phyloP scores from a whole-genome alignment of 1,284 basidiomycete species.

The Schizophyllum commune region DNA sequence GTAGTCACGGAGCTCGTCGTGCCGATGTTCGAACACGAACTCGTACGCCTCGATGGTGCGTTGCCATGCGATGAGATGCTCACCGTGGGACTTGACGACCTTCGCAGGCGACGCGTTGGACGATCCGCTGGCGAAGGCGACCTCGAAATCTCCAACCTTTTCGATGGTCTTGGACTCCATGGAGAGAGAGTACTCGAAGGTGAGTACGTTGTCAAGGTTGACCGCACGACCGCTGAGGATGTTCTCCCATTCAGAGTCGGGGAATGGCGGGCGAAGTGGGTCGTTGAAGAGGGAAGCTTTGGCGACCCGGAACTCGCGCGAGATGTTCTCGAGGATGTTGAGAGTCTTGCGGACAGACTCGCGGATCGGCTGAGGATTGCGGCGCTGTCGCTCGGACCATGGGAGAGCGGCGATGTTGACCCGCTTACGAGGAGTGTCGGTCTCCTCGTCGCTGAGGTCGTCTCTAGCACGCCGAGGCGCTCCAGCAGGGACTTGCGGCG shows the following conservation, averaged over 20 bases:
- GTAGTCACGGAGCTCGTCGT: constrained; percentile 3
- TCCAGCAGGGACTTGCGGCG: too few species aligned
- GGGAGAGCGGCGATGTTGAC: too few species aligned
- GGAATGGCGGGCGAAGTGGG: constrained; percentile 11
- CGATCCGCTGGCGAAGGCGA: constrained; percentile 1
- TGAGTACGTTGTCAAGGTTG: constrained; percentile 15
- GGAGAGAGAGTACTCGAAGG: constrained; percentile 10
- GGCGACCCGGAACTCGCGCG: not conserved
- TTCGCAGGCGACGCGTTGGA: constrained; percentile 1
- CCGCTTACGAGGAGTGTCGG: too few species aligned
- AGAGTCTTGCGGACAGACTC: not conserved
- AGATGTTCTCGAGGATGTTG: not conserved
- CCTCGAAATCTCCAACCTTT: constrained; percentile 1
- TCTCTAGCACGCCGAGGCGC: too few species aligned
- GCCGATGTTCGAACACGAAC: constrained; percentile 12
- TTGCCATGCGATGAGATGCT: constrained; percentile 8
- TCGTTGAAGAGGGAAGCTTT: constrained; percentile 5
- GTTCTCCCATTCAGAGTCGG: constrained; percentile 15
- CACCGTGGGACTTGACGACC: constrained; percentile 5
- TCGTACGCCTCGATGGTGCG: not conserved
- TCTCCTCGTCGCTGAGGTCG: too few species aligned
- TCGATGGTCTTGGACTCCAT: constrained; percentile 6
- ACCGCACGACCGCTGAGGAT: constrained; percentile 8
- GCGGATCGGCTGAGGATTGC: too few species aligned
- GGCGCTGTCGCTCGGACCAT: too few species aligned